Evolutionary conservation across 306 rosid species (phyloP).

Genomic region (Gastrolobium villosum): DNA sequence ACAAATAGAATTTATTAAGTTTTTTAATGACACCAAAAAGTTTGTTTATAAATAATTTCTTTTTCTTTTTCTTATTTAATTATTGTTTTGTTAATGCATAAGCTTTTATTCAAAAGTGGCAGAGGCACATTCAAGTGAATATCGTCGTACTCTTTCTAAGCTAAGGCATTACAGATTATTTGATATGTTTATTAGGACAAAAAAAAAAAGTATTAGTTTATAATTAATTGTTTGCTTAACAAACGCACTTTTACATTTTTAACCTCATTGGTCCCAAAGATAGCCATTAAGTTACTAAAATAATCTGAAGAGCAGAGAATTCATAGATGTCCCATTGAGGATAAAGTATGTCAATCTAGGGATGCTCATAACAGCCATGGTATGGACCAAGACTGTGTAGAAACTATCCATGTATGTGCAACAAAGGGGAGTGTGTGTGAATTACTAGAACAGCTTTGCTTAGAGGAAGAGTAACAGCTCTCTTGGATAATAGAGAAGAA

Average conservation of each 20-base stretch:
- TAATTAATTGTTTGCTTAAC: neutral
- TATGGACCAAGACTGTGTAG: too few species aligned
- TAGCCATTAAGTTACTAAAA: constrained; percentile 31
- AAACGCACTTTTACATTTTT: constrained; percentile 33
- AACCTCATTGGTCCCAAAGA: constrained; percentile 26
- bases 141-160: constrained; percentile 36
- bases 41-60: neutral
- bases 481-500: too few species aligned
- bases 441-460: too few species aligned
- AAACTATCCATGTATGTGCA: too few species aligned
- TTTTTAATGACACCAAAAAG: neutral
- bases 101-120: constrained; percentile 48
- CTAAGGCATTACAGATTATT: constrained; percentile 30
- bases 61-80: constrained; percentile 21
- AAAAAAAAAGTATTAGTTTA: neutral
- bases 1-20: neutral
- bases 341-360: too few species aligned
- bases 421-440: too few species aligned
- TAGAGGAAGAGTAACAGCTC: too few species aligned
- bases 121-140: constrained; percentile 34
- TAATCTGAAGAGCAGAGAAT: neutral
- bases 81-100: constrained; percentile 41
- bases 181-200: neutral
- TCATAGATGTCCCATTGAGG: too few species aligned
- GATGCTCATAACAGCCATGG: too few species aligned